These are phyloP conservation scores for Crithidia expoeki DNA, from an alignment of 208 protist genomes.

Conservation along the genomic window DNA sequence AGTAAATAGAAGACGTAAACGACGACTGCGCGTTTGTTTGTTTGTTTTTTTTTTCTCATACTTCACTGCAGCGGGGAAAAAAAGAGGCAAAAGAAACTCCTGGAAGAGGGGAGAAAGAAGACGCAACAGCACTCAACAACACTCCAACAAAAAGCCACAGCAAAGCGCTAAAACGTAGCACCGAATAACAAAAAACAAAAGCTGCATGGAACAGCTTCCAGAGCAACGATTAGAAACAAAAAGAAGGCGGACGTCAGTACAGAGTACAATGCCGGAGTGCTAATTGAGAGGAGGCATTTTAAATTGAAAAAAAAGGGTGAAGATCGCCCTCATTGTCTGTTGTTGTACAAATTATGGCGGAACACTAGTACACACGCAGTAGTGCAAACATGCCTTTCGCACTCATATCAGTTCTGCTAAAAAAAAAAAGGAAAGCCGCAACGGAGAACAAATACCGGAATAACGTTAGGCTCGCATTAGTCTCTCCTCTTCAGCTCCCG, in stretches of 20 bases:
- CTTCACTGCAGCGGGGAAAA: conserved; percentile 6
- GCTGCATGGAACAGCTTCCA: conserved; percentile 4
- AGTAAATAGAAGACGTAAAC: not conserved
- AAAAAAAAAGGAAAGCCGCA: too few species aligned
- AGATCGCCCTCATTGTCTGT: not conserved
- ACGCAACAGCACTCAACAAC: not conserved
- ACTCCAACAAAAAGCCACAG: not conserved
- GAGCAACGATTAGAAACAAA: conserved; percentile 4
- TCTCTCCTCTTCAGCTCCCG: too few species aligned
- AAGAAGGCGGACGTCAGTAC: not conserved
- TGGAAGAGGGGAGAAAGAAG: not conserved
- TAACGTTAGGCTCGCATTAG: too few species aligned
- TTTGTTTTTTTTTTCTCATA: not conserved
- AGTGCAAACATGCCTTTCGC: not conserved
- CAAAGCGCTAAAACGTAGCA: conserved; percentile 2
- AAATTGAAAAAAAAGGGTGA: not conserved
- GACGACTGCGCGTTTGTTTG: not conserved
- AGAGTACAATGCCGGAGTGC: not conserved
- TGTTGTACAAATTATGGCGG: conserved; percentile 12
- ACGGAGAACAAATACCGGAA: too few species aligned
- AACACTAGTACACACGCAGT: not conserved
- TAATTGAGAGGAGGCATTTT: not conserved
- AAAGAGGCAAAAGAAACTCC: not conserved
- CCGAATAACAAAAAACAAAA: not conserved
- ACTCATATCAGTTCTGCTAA: too few species aligned